Evolutionary conservation across 495 filamentous ascomycete species (phyloP).

Genomic region (Paragyromitra xinjiangensis): DNA sequence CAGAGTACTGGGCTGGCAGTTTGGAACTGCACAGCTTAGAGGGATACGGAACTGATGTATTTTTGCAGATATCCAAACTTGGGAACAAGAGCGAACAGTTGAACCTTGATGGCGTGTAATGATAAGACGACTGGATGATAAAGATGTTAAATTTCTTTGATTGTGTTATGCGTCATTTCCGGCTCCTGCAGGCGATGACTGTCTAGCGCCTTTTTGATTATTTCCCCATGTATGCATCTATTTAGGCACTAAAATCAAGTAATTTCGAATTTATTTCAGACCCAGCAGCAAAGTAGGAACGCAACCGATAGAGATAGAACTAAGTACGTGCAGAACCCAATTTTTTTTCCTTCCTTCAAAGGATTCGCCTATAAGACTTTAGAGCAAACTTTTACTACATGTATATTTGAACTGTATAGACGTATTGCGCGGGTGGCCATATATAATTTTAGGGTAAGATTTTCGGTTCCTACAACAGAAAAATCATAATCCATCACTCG

Average conservation of each 20-base stretch:
- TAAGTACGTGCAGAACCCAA: too few relatives aligned
- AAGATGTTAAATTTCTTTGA: conserved; percentile 3
- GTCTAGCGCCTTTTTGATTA: conserved; percentile 9
- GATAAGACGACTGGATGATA: conserved; percentile 2
- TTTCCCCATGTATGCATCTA: conserved; percentile 11
- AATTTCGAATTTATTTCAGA: not conserved
- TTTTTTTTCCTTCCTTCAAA: too few relatives aligned
- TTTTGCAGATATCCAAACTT: conserved; percentile 94
- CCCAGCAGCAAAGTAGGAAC: too few relatives aligned
- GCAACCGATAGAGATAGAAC: too few relatives aligned
- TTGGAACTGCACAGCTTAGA: conserved; percentile 92
- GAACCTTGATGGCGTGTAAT: conserved; percentile 59
- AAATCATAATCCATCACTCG: too few relatives aligned
- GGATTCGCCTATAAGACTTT: too few relatives aligned
- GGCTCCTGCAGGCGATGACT: conserved; percentile 6
- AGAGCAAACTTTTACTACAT: too few relatives aligned
- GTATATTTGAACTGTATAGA: too few relatives aligned
- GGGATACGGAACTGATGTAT: conserved; percentile 97
- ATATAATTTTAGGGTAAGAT: too few relatives aligned
- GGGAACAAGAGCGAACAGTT: conserved; percentile 99
- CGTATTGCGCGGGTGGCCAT: too few relatives aligned
- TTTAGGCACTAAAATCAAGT: conserved; percentile 2
- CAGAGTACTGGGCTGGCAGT: conserved; percentile 97
- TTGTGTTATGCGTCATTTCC: conserved; percentile 23
- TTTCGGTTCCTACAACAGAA: too few relatives aligned